Percentiles rank a stretch among this genome's conserved stretches.
Evolutionary conservation across 148 eudicot genomes (phyloP).

Genomic region (Fagopyrum esculentum): DNA sequence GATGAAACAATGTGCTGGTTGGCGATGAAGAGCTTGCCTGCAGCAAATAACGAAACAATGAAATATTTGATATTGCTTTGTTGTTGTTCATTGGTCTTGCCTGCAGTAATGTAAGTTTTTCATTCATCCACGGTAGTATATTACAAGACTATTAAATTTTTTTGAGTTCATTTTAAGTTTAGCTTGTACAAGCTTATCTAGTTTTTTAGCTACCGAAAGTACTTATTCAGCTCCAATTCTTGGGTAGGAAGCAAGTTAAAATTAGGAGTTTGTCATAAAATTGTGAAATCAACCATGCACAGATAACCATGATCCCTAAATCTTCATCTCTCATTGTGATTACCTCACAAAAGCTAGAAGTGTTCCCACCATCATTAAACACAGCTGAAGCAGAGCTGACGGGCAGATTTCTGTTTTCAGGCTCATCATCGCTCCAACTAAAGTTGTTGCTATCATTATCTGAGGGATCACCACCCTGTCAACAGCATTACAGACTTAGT

Average conservation of each 20-base stretch:
- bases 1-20: conserved; percentile 32
- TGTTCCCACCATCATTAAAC: conserved; percentile 21
- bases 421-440: conserved; percentile 77
- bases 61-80: neutral
- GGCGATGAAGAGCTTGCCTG: conserved; percentile 66
- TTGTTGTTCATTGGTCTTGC: neutral
- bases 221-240: neutral
- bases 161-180: neutral
- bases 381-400: conserved; percentile 25
- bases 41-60: neutral
- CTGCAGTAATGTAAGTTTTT: neutral
- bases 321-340: too few relatives aligned
- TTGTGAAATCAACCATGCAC: too few relatives aligned
- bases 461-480: conserved; percentile 38
- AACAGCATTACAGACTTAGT: neutral
- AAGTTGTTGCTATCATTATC: conserved; percentile 35
- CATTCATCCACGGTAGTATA: neutral
- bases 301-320: too few relatives aligned
- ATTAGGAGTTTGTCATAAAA: too few relatives aligned
- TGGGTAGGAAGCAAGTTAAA: too few relatives aligned
- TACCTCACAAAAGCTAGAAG: conserved; percentile 37
- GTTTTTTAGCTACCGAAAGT: neutral
- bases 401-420: conserved; percentile 31
- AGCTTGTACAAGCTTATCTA: neutral
- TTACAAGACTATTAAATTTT: neutral